phyloP scores from a whole-genome alignment of 805 yeast genomes.

The Wickerhamomyces pijperi region DNA sequence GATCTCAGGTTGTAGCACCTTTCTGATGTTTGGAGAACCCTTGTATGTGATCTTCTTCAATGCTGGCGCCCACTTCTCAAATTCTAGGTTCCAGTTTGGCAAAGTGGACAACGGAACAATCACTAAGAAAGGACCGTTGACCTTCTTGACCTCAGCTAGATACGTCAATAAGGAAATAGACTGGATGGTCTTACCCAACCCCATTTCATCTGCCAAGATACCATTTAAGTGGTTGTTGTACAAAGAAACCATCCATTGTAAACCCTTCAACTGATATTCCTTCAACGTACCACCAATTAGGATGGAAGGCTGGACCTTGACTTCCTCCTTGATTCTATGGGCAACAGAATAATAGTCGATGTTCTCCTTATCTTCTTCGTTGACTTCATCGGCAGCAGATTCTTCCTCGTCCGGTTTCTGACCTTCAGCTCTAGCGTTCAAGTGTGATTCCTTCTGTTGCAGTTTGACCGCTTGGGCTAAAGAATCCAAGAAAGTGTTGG shows the following conservation, averaged over 20 bases:
- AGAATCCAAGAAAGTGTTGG: conserved; percentile 67
- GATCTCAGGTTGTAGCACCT: conserved; percentile 50
- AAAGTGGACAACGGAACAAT: conserved; percentile 78
- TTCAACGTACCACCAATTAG: conserved; percentile 71
- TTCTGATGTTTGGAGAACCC: conserved; percentile 68
- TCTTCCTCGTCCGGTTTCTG: conserved; percentile 18
- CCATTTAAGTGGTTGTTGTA: conserved; percentile 94
- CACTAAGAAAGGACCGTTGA: conserved; percentile 61
- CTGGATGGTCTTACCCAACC: conserved; percentile 89
- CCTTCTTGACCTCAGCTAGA: conserved; percentile 54
- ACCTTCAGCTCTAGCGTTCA: conserved; percentile 25
- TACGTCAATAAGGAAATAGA: conserved; percentile 70
- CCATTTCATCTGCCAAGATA: conserved; percentile 98
- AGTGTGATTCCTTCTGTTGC: conserved; percentile 51
- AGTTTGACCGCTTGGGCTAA: conserved; percentile 70
- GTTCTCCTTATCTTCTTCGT: conserved; percentile 46
- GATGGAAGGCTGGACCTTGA: conserved; percentile 54
- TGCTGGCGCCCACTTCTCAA: conserved; percentile 84
- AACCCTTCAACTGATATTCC: conserved; percentile 82
- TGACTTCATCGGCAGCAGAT: conserved; percentile 30
- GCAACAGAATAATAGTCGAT: conserved; percentile 78
- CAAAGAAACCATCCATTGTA: conserved; percentile 98
- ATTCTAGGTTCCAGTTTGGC: conserved; percentile 78
- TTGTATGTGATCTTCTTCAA: conserved; percentile 63
- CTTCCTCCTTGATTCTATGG: conserved; percentile 58